Base-by-base conservation (phyloP, 305 asterid genomes). In the Ajuga reptans region DNA sequence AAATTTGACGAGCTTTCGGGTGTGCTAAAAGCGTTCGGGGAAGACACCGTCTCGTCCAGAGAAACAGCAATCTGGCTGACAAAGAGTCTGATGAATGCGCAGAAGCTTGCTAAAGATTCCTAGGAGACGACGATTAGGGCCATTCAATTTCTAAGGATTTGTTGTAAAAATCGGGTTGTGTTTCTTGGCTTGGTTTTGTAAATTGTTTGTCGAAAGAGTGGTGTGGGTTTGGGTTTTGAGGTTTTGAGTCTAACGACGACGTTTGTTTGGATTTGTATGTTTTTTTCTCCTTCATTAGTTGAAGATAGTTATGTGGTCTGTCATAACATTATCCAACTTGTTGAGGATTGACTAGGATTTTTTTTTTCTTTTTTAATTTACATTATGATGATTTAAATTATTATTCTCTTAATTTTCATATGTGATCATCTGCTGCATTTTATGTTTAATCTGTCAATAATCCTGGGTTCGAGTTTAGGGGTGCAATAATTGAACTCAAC, bases 11-110 rank as follows among this genome's bases (percentile, higher is more conserved):
- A 94, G 89, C 93, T 91, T 3, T 80, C 90, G 1, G 97, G 93
- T 3, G 95, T 94, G 75, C 80, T 94, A 9, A 91, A 89, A 74
- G 93, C 98, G 0, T 94, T 94, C 52, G 91, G 99, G 9, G 98
- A 91, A 31, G 96, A 94, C 7, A 68, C 83, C 0, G 96, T 91
- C 11, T 94, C 99, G 4, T 94, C 98, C 1, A 78, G 98, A 79
- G 99, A 94, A 73, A 91, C 98, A 9, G 96, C 98, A 7, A 94
- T 91, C 66, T 91, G 93, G 99, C 80, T 94, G 71, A 84, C 96
- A 0, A 91, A 89, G 70, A 85, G 90, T 80, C 84, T 94, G 4
- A 85, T 89, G 82, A 84, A 81, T 72, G 87, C 96, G 16, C 93
- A 89, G 69, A 88, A 85, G 72, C 73, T 84, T 37, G 80, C 84